Evolutionary conservation across 169 alveolate species (phyloP), one percentile per base, ranked within the genome.

Genomic region (Plasmodium vivax): DNA sequence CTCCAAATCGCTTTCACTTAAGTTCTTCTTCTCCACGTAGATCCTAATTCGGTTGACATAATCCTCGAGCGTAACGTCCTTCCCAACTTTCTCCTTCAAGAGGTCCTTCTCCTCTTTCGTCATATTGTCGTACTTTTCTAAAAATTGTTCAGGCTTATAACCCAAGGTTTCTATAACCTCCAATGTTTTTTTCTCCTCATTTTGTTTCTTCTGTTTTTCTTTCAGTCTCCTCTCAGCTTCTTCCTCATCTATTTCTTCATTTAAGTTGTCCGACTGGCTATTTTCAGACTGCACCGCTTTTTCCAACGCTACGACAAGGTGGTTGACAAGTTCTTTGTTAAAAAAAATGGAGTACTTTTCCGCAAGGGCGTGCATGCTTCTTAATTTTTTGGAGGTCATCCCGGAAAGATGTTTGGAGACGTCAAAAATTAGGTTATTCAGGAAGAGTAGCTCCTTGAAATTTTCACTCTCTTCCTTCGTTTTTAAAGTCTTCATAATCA

Each of bases 361-460:
- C 30, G 56, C 92, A 14, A 90, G 71, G 23, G 73, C 58, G 19
- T 81, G 47, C 94, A 90, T 90, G 14, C 51, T 30, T 90, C 51
- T 80, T 90, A 90, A 90, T 47, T 80, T 80, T 9, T 38, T 5
- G 3, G 54, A 1, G 14, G 72, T 34, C 16, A 81, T 27, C 9
- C 83, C 83, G 51, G 47, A 30, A 81, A 80, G 43, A 23, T 81
- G 75, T 41, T 80, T 14, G 47, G 94, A 81, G 36, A 81, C 74
- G 16, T 71, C 94, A 90, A 90, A 90, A 54, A 81, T 68, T 27
- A 90, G 56, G 73, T 90, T 79, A 81, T 90, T 90, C 54, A 90
- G 51, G 23, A 23, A 51, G 7, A 90, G 71, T 34, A 90, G 43
- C 23, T 71, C 77, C 34, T 62, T 90, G 36, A 90, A 90, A 62